Conservation (phyloP, 208 protist genomes). For the Crithidia mellificae region DNA sequence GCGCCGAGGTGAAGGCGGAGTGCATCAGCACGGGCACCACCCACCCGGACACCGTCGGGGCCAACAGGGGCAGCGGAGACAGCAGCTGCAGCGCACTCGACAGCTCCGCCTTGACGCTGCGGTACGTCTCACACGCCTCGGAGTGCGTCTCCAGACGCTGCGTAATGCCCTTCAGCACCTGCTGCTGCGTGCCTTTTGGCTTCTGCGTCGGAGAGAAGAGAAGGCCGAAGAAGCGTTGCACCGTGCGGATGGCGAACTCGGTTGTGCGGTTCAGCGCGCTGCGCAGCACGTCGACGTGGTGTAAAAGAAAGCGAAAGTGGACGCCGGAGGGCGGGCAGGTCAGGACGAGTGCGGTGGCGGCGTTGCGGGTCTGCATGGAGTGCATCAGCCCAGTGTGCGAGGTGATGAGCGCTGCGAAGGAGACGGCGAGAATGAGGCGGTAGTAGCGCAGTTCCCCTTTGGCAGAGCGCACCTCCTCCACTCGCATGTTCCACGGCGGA, state of each 20-base stretch:
- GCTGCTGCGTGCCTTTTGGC: slow-evolving; percentile 21
- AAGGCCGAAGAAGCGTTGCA: slow-evolving; percentile 61
- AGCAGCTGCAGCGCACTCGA: slow-evolving; percentile 43
- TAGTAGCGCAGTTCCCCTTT: slow-evolving; percentile 61
- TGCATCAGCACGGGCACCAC: slow-evolving; percentile 24
- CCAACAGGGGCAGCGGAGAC: slow-evolving; percentile 40
- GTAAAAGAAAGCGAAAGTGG: slow-evolving; percentile 59
- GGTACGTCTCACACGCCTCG: slow-evolving; percentile 48
- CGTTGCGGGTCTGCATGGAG: slow-evolving; percentile 57
- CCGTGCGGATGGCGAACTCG: slow-evolving; percentile 67
- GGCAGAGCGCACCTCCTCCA: slow-evolving; percentile 60
- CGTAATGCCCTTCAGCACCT: slow-evolving; percentile 35
- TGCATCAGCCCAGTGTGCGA: slow-evolving; percentile 49
- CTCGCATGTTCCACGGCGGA: slow-evolving; percentile 52
- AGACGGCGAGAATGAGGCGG: slow-evolving; percentile 54
- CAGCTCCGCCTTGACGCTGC: slow-evolving; percentile 51
- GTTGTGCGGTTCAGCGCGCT: slow-evolving; percentile 56
- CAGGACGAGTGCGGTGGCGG: slow-evolving; percentile 66
- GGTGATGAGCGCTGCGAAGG: slow-evolving; percentile 55
- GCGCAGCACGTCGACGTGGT: slow-evolving; percentile 65
- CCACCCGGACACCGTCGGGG: slow-evolving; percentile 20
- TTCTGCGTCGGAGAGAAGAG: slow-evolving; percentile 32
- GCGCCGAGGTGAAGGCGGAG: slow-evolving; percentile 4
- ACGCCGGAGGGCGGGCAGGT: slow-evolving; percentile 51
- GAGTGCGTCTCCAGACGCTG: slow-evolving; percentile 39